Evolutionary conservation across 495 filamentous ascomycete genomes (phyloP).

Genomic region (Aspergillus funiculosus): DNA sequence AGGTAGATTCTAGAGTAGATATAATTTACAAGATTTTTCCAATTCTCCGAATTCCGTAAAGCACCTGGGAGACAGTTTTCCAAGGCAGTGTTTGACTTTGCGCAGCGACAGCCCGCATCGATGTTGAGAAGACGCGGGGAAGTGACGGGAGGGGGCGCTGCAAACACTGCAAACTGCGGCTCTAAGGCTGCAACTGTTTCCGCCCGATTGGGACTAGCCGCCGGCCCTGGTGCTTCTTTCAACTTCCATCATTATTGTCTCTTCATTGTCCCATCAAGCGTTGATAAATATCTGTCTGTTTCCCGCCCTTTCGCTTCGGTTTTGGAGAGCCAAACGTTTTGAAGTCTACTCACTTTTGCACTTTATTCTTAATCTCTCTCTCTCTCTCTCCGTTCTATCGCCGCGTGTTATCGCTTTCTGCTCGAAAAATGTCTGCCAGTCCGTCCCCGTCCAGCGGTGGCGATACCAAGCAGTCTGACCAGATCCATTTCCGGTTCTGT

Average conservation of each 20-base stretch:
- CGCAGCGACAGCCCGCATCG: too few relatives aligned
- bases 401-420: too few relatives aligned
- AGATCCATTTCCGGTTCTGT: conserved; percentile 94
- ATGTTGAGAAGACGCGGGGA: conserved; percentile 23
- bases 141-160: conserved; percentile 3
- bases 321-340: not conserved
- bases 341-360: not conserved
- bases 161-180: conserved; percentile 19
- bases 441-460: conserved; percentile 52
- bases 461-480: conserved; percentile 57
- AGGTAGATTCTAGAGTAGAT: not conserved
- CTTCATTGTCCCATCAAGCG: not conserved
- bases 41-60: not conserved
- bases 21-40: too few relatives aligned
- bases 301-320: not conserved
- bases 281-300: not conserved
- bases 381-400: not conserved
- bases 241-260: conserved; percentile 11
- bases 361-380: not conserved
- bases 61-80: too few relatives aligned
- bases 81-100: too few relatives aligned
- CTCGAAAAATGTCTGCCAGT: conserved; percentile 54
- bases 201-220: conserved; percentile 5
- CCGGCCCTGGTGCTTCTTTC: conserved; percentile 10
- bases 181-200: conserved; percentile 5